phyloP scores from a whole-genome alignment of 2,329 filamentous ascomycete genomes.

The Ceratocystis destructans region DNA sequence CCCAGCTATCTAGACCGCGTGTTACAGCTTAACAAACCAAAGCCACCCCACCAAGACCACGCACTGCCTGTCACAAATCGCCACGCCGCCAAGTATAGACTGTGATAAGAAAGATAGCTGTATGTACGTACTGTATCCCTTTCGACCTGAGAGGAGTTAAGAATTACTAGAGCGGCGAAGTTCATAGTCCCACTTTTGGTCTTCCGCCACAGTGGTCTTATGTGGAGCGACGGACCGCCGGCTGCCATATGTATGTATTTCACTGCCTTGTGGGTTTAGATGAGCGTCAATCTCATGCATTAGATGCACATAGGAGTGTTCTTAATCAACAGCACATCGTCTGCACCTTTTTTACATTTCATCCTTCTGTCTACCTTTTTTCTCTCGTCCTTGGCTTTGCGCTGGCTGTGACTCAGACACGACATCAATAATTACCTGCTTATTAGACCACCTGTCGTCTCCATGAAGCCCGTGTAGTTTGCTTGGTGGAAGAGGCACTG shows the following conservation, averaged over 20 bases:
- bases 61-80: background rate
- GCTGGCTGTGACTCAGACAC: background rate
- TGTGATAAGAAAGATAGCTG: background rate
- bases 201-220: slow-evolving; percentile 6
- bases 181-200: background rate
- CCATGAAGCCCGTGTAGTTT: background rate
- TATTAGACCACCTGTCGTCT: background rate
- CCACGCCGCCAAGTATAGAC: background rate
- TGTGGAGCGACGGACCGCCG: background rate
- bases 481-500: no score
- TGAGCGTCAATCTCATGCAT: background rate
- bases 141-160: background rate
- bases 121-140: no score
- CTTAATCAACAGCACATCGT: background rate
- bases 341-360: background rate
- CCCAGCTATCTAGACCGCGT: background rate
- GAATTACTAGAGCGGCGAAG: background rate
- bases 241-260: slow-evolving; percentile 5
- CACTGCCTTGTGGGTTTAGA: slow-evolving; percentile 5
- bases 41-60: background rate
- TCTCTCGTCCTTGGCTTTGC: background rate
- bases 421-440: background rate
- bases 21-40: background rate
- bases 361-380: background rate
- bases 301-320: background rate